phyloP scores from a whole-genome alignment of 306 rosid genomes.

The Calophaca sinica region DNA sequence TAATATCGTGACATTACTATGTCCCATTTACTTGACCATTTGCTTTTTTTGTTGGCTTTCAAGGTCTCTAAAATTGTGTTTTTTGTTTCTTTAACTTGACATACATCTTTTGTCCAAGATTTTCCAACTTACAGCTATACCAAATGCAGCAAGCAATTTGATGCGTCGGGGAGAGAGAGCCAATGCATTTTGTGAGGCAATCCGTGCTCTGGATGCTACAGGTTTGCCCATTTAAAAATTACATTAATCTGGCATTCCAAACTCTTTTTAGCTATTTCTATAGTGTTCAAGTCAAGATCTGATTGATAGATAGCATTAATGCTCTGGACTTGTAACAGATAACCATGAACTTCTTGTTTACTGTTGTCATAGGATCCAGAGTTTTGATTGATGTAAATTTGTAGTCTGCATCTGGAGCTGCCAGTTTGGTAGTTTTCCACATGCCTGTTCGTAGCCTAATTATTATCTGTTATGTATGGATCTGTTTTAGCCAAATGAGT shows the following conservation, averaged over 20 bases:
- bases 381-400: not conserved
- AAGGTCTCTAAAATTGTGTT: slow-evolving; percentile 22
- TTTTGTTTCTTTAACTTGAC: slow-evolving; percentile 68
- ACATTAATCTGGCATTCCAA: not conserved
- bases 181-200: slow-evolving; percentile 93
- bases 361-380: slow-evolving; percentile 20
- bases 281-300: slow-evolving; percentile 19
- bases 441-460: not conserved
- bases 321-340: not conserved
- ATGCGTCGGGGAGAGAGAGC: slow-evolving; percentile 75
- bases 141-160: slow-evolving; percentile 63
- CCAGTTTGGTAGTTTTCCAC: slow-evolving; percentile 4
- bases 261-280: slow-evolving; percentile 15
- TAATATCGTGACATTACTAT: slow-evolving; percentile 13
- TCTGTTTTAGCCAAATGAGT: not conserved
- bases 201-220: slow-evolving; percentile 95
- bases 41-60: slow-evolving; percentile 36
- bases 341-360: not conserved
- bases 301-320: not conserved
- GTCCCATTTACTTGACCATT: slow-evolving; percentile 31
- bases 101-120: slow-evolving; percentile 97
- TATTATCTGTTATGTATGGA: not conserved
- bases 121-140: slow-evolving; percentile 73
- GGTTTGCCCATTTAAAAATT: slow-evolving; percentile 54
- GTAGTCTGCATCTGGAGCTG: not conserved